Evolutionary conservation across 2,329 filamentous ascomycete species (phyloP).

Genomic region (Pyrenochaeta sp.): DNA sequence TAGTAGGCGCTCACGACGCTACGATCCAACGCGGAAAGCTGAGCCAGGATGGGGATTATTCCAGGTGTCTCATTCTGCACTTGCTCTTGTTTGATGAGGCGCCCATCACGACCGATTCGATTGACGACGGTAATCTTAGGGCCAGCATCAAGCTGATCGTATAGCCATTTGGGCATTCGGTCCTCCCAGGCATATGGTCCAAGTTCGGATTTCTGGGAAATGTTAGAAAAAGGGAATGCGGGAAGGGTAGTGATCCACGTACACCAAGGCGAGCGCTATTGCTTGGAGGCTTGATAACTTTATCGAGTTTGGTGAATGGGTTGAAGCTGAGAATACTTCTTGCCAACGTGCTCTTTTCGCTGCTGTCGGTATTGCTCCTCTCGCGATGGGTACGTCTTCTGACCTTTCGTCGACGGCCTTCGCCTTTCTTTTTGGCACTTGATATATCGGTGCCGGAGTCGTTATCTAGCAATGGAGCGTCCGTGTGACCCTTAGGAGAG

Average conservation of each 20-base stretch:
- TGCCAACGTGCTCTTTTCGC: conserved; percentile 45
- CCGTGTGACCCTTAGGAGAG: conserved; percentile 15
- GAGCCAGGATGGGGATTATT: conserved; percentile 55
- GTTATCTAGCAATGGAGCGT: conserved; percentile 33
- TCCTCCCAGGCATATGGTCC: conserved; percentile 58
- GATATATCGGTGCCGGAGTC: conserved; percentile 27
- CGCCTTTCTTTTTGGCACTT: conserved; percentile 22
- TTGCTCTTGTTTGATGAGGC: conserved; percentile 49
- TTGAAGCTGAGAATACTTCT: conserved; percentile 46
- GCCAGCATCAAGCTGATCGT: conserved; percentile 50
- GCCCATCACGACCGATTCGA: conserved; percentile 52
- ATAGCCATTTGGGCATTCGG: conserved; percentile 54
- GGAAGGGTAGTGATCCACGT: conserved; percentile 17
- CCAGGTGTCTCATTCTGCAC: conserved; percentile 56
- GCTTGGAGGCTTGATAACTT: conserved; percentile 36
- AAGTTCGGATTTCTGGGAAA: conserved; percentile 51
- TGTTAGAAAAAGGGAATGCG: conserved; percentile 16
- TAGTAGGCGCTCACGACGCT: conserved; percentile 76
- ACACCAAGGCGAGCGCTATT: conserved; percentile 46
- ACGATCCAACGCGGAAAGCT: conserved; percentile 65
- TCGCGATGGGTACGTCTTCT: conserved; percentile 33
- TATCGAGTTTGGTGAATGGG: conserved; percentile 36
- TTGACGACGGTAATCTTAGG: conserved; percentile 50
- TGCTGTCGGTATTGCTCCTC: conserved; percentile 34
- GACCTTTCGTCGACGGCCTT: conserved; percentile 25